These are phyloP conservation scores for Aspergillus sparsus DNA, from an alignment of 495 filamentous ascomycete species.

Conservation along the genomic window DNA sequence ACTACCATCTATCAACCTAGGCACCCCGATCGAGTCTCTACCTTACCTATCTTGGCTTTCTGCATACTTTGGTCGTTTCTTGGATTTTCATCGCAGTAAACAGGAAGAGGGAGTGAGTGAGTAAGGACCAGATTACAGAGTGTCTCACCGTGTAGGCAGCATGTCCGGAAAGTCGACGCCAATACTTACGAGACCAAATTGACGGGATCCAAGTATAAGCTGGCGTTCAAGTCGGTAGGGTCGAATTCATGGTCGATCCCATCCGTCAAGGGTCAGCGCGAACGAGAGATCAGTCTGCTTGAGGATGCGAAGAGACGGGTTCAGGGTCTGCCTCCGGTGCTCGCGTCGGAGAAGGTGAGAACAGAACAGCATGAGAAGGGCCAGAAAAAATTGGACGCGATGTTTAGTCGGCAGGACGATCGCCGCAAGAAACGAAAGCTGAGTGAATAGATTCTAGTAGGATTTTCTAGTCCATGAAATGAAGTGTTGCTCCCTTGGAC, in stretches of 20 bases:
- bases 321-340: conserved; percentile 35
- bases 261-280: conserved; percentile 37
- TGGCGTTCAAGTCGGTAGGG: conserved; percentile 35
- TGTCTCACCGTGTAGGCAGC: conserved; percentile 20
- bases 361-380: conserved; percentile 33
- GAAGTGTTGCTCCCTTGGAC: too few relatives aligned
- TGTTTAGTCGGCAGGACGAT: conserved; percentile 27
- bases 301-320: conserved; percentile 36
- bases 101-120: neutral
- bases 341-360: conserved; percentile 35
- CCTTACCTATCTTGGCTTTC: too few relatives aligned
- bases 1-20: neutral
- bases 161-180: conserved; percentile 38
- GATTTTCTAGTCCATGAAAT: too few relatives aligned
- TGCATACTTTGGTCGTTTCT: too few relatives aligned
- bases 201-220: conserved; percentile 40
- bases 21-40: too few relatives aligned
- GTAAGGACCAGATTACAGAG: neutral
- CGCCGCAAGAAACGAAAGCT: conserved; percentile 21
- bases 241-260: conserved; percentile 38
- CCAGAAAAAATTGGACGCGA: conserved; percentile 33
- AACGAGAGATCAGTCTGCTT: conserved; percentile 36
- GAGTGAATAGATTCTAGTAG: too few relatives aligned
- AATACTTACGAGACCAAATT: conserved; percentile 43
- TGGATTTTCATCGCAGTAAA: too few relatives aligned